Percentiles rank a stretch among this genome's conserved stretches.
These are phyloP conservation scores for Pleurotus djamor DNA, from an alignment of 768 basidiomycete genomes.

Conservation along the genomic window DNA sequence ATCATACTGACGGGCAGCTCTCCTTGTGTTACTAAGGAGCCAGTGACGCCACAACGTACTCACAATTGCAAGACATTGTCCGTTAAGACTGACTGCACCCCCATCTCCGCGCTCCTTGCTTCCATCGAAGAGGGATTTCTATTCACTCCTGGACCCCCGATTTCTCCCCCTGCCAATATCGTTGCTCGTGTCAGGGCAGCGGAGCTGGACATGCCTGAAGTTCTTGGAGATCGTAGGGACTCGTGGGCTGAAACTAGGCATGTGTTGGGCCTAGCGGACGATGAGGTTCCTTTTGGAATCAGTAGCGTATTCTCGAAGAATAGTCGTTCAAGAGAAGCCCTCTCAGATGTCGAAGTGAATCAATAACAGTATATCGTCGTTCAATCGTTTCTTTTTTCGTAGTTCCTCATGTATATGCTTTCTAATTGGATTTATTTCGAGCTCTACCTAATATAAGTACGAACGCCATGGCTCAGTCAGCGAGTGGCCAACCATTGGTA, in stretches of 20 bases:
- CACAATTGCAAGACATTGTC: background rate
- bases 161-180: conserved; percentile 57
- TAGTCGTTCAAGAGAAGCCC: background rate
- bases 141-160: conserved; percentile 60
- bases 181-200: conserved; percentile 8
- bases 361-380: background rate
- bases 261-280: background rate
- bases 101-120: conserved; percentile 61
- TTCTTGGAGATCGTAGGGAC: conserved; percentile 1
- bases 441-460: background rate
- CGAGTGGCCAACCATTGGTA: background rate
- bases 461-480: background rate
- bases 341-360: conserved; percentile 2
- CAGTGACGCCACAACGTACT: background rate
- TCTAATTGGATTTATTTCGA: background rate
- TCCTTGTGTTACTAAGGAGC: background rate
- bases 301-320: conserved; percentile 4
- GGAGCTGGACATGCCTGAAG: background rate
- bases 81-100: conserved; percentile 31
- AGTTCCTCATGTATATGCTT: background rate
- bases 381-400: background rate
- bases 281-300: conserved; percentile 4
- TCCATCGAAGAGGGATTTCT: conserved; percentile 70
- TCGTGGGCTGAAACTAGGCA: conserved; percentile 6
- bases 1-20: conserved; percentile 1